Base-by-base conservation (phyloP, 805 yeast genomes). In the Metschnikowia lunata region DNA sequence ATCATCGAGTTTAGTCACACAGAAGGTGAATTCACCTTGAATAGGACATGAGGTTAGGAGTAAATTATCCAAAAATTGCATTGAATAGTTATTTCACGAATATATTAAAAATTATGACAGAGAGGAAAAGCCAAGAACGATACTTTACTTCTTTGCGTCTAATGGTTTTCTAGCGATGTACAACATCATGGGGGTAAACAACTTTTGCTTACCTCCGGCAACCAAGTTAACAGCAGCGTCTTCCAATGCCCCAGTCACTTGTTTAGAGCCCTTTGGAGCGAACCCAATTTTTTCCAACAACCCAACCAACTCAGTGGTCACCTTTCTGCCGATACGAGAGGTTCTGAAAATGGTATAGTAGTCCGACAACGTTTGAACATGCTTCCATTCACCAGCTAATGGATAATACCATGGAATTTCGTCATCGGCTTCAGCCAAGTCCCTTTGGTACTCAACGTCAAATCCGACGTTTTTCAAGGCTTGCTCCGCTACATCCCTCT, bases 151-250 rank as follows among this genome's bases (percentile, higher is more conserved):
- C 37, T 52, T 44, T 13, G 50, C 49, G 29, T 57, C 53, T 47
- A 53, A 50, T 52, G 98, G 98, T 73, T 91, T 91, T 72, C 79
- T 84, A 57, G 79, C 89, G 54, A 93, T 80, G 63, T 82, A 91
- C 64, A 93, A 76, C 93, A 88, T 86, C 99, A 93, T 93, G 60
- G 99, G 99, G 34, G 98, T 91, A 74, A 93, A 93, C 54, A 93
- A 75, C 59, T 85, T 83, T 66, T 84, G 76, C 68, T 76, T 77
- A 65, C 97, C 99, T 68, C 99, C 99, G 45, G 82, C 86, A 46
- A 90, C 97, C 60, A 93, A 79, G 66, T 89, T 90, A 48, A 91
- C 83, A 45, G 98, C 98, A 49, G 99, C 99, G 64, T 90, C 93
- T 73, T 93, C 99, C 55, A 93, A 78, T 28, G 98, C 98, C 50